phyloP scores from a whole-genome alignment of 352 stramenopile genomes.

The Pythium aquatile region DNA sequence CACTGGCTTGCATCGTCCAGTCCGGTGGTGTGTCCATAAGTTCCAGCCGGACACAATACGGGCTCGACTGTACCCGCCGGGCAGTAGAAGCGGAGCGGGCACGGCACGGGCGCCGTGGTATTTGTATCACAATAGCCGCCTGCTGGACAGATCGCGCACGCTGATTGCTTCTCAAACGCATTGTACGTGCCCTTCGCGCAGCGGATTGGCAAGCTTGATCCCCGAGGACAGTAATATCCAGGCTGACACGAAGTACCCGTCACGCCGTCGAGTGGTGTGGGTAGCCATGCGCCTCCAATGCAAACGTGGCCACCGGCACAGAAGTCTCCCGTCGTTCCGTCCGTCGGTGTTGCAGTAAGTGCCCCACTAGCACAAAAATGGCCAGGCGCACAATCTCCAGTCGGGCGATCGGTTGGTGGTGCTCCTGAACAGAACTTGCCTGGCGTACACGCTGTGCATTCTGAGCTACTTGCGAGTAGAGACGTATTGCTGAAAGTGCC shows the following conservation, averaged over 20 bases:
- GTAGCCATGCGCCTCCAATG: constrained; percentile 48
- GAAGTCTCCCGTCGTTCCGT: constrained; percentile 46
- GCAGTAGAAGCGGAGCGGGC: constrained; percentile 72
- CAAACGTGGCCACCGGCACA: constrained; percentile 64
- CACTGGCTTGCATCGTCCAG: constrained; percentile 54
- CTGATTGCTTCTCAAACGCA: constrained; percentile 38
- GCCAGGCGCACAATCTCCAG: constrained; percentile 59
- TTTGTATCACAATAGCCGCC: constrained; percentile 75
- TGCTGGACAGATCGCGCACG: constrained; percentile 50
- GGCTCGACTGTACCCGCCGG: constrained; percentile 44
- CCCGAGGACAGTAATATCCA: constrained; percentile 67
- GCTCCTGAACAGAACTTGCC: constrained; percentile 81
- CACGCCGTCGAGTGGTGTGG: constrained; percentile 47
- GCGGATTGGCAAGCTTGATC: constrained; percentile 44
- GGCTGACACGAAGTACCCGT: constrained; percentile 57
- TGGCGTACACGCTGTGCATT: constrained; percentile 57
- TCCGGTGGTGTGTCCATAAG: constrained; percentile 56
- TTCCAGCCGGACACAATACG: constrained; percentile 73
- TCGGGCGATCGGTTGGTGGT: constrained; percentile 45
- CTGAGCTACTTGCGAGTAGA: constrained; percentile 33
- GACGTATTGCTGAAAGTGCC: constrained; percentile 60
- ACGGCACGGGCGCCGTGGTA: constrained; percentile 43
- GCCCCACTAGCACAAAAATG: constrained; percentile 66
- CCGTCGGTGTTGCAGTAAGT: constrained; percentile 32
- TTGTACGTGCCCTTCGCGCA: constrained; percentile 80